Evolutionary conservation across 495 filamentous ascomycete species (phyloP).

Genomic region (Annulohypoxylon bovei): DNA sequence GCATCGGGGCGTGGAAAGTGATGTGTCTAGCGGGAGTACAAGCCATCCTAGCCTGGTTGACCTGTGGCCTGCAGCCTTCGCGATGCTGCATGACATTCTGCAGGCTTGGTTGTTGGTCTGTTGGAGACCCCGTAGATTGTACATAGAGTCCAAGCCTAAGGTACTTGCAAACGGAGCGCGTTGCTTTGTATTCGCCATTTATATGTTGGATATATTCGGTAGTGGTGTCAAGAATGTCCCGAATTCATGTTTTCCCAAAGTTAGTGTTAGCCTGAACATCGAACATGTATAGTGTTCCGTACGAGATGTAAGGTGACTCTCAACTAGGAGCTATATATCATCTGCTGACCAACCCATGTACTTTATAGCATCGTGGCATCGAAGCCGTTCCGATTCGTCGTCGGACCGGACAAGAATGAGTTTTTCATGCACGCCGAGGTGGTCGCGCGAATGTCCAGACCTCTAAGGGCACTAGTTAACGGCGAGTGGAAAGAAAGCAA

Average conservation of each 20-base stretch:
- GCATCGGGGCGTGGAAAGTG: background rate
- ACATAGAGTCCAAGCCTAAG: no score
- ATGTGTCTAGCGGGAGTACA: background rate
- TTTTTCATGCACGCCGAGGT: constrained; percentile 29
- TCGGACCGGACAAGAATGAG: constrained; percentile 34
- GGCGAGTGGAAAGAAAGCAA: constrained; percentile 21
- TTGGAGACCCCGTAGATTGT: constrained; percentile 27
- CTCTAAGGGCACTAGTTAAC: constrained; percentile 16
- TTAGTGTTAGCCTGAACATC: background rate
- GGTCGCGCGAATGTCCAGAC: constrained; percentile 20
- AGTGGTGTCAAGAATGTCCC: background rate
- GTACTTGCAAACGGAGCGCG: background rate
- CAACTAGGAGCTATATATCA: background rate
- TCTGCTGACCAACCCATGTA: background rate
- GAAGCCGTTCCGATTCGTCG: constrained; percentile 35
- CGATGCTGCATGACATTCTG: constrained; percentile 15
- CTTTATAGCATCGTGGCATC: constrained; percentile 30
- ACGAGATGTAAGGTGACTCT: constrained; percentile 10
- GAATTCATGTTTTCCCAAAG: background rate
- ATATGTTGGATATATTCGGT: background rate
- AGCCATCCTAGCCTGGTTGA: background rate
- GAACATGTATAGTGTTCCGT: constrained; percentile 26
- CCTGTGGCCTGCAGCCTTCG: constrained; percentile 3
- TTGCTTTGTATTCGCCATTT: background rate
- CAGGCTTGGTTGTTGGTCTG: constrained; percentile 18